Base-by-base conservation (phyloP, 148 eudicot species). In the Fagopyrum homotropicum region DNA sequence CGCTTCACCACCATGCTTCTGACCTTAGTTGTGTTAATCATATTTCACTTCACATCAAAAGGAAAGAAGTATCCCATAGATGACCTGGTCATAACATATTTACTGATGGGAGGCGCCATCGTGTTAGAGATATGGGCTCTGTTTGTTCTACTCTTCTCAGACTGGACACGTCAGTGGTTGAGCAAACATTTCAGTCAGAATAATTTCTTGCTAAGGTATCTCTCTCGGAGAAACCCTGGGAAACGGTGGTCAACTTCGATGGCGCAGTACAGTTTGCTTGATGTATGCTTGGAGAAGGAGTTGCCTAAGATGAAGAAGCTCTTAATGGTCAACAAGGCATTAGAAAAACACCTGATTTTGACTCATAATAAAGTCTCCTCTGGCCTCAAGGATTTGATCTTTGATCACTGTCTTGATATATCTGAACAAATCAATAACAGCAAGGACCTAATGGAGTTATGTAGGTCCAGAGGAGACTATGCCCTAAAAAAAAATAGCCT, bases 211-310 rank as follows among this genome's bases (percentile, higher is more conserved):
- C 47, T 47, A 19, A 44, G 54, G 71, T 35, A 52, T 7, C 40
- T 26, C 9, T 64, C 66, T 29, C 22, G 57, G 40, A 54, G 51
- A 45, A 46, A 9, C 11, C 69, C 77, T 3, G 45, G 60, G 43
- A 80, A 75, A 64, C 75, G 87, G 72, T 84, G 89, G 89, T 84
- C 87, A 29, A 80, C 73, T 57, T 69, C 54, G 30, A 84, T 84
- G 70, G 80, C 87, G 2, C 89, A 86, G 73, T 76, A 79, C 60
- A 82, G 81, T 70, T 64, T 86, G 15, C 79, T 82, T 5, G 72
- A 73, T 17, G 52, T 80, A 47, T 81, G 79, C 75, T 71, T 80
- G 29, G 45, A 49, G 45, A 73, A 82, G 22, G 73, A 80, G 7
- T 75, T 40, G 40, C 61, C 22, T 9, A 26, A 30, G 22, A 19